Conservation (phyloP, 129 eudicot genomes). For the Kitagawia praeruptora region DNA sequence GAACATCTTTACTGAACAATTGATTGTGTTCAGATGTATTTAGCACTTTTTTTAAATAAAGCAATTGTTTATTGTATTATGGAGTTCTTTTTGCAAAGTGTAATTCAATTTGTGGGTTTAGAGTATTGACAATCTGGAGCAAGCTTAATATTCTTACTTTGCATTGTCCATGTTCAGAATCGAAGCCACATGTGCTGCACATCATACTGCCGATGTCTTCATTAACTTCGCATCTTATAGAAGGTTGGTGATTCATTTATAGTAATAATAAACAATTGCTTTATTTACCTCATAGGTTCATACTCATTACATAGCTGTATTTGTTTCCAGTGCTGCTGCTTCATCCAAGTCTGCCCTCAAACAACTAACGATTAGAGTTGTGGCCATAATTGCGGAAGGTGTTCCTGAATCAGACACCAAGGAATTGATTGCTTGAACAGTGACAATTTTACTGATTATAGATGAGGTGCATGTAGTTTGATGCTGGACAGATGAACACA, state of each 20-base stretch:
- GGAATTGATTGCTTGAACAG: slow-evolving; percentile 41
- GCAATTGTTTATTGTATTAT: neutral
- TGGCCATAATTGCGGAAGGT: slow-evolving; percentile 93
- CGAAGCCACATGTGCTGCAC: slow-evolving; percentile 95
- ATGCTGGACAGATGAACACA: neutral
- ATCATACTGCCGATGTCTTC: slow-evolving; percentile 97
- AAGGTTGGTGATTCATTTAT: slow-evolving; percentile 50
- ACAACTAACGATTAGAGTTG: slow-evolving; percentile 91
- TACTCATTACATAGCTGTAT: neutral
- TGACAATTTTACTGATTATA: neutral
- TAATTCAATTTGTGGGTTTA: neutral
- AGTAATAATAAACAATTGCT: neutral
- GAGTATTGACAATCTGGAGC: neutral
- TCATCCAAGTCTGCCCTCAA: slow-evolving; percentile 85
- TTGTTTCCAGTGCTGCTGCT: slow-evolving; percentile 79
- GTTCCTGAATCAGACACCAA: slow-evolving; percentile 90
- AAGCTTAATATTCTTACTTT: neutral
- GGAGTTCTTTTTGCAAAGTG: neutral
- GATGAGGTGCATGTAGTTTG: neutral
- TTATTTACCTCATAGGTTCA: neutral
- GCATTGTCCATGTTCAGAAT: slow-evolving; percentile 37
- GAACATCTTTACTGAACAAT: neutral
- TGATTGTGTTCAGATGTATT: neutral
- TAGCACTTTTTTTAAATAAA: neutral
- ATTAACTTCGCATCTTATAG: slow-evolving; percentile 93